Base-by-base conservation (phyloP, 768 basidiomycete species). In the Solioccasus polychromus region DNA sequence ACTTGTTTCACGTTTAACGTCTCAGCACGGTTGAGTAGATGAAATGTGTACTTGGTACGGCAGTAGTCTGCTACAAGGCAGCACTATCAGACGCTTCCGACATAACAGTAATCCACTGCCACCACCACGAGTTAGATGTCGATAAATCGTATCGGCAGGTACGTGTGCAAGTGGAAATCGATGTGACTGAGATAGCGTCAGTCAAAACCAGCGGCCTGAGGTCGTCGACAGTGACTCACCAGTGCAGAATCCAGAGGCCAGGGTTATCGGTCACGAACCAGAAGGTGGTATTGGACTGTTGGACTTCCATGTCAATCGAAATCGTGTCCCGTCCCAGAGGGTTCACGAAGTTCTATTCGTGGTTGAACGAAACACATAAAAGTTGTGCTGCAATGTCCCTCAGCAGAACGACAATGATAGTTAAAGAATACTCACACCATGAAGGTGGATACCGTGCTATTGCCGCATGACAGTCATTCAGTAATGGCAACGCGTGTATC, bases 191-290 rank as follows among this genome's bases (percentile, higher is more conserved):
- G 29, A 4, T 48, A 42, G 3, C 2, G 31, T n/a, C n/a, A n/a
- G n/a, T n/a, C n/a, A n/a, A n/a, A n/a, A n/a, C n/a, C n/a, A n/a
- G n/a, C n/a, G n/a, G n/a, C n/a, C n/a, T n/a, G n/a, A n/a, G n/a
- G n/a, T n/a, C n/a, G n/a, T n/a, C n/a, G n/a, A n/a, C n/a, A n/a
- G n/a, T n/a, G n/a, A 29, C 56, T 42, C 26, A 61, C 65, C 66
- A 76, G 50, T 76, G 76, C 24, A 76, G 50, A 52, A 76, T 67
- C 77, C 80, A 83, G 3, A 76, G 76, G 10, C 85, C 85, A 4
- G 82, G 73, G 61, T 86, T 86, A 55, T 86, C 76, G 3, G 83
- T 82, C 20, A 66, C 56, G 63, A 82, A 85, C 29, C 83, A 74
- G 42, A 87, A 67, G 3, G 75, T 75, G 23, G 77, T 74, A 55